Evolutionary conservation across 1,284 basidiomycete species (phyloP).

Genomic region (Trametes pubescens): DNA sequence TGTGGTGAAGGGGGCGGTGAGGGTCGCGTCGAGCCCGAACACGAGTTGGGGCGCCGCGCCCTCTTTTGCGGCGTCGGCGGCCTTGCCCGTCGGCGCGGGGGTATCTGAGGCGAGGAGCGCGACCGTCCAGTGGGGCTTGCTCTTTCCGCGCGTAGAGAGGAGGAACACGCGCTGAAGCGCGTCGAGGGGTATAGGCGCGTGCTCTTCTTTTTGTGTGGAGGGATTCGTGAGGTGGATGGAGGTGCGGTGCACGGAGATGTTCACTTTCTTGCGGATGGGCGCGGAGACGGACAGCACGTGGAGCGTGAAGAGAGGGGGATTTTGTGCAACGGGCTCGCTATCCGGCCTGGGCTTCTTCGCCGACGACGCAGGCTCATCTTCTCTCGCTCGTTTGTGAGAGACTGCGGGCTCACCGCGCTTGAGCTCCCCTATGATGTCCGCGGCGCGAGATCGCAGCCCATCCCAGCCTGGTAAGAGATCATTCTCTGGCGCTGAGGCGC

Average conservation of each 20-base stretch:
- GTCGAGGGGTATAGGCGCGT: constrained; percentile 56
- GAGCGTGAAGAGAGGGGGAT: constrained; percentile 58
- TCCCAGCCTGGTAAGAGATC: constrained; percentile 26
- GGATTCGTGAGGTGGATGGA: constrained; percentile 60
- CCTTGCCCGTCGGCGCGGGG: constrained; percentile 45
- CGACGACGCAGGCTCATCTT: constrained; percentile 30
- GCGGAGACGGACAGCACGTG: constrained; percentile 67
- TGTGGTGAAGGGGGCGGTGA: constrained; percentile 51
- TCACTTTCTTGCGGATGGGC: constrained; percentile 75
- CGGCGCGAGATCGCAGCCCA: constrained; percentile 29
- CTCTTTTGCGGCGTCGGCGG: constrained; percentile 30
- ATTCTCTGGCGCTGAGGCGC: constrained; percentile 28
- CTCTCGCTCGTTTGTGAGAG: constrained; percentile 35
- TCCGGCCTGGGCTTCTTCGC: constrained; percentile 24
- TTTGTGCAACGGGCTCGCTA: constrained; percentile 41
- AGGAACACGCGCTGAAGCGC: constrained; percentile 64
- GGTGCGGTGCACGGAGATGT: constrained; percentile 60
- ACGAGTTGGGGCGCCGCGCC: constrained; percentile 55
- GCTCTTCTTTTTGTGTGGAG: constrained; percentile 49
- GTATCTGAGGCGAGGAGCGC: constrained; percentile 62
- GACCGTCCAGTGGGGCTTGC: constrained; percentile 72
- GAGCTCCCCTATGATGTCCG: constrained; percentile 29
- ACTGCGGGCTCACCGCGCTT: constrained; percentile 24
- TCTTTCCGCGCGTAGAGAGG: constrained; percentile 71
- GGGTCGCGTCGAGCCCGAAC: constrained; percentile 68